Conservation (phyloP, 768 basidiomycete species). For the Leccinum incarnatum region DNA sequence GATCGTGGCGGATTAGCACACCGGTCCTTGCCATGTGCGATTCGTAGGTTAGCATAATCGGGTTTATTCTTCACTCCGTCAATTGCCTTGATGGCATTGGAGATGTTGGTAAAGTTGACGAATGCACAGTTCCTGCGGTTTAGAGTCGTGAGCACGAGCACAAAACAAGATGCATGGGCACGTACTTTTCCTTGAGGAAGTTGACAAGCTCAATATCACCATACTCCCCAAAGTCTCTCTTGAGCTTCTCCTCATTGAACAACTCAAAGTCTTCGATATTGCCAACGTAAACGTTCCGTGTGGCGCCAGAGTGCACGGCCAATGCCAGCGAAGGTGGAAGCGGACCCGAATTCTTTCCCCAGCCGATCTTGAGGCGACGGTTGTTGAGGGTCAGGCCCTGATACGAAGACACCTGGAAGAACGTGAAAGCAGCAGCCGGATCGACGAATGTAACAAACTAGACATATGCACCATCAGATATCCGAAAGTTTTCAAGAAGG, state of each 20-base stretch:
- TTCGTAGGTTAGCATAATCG: constrained; percentile 85
- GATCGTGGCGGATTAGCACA: constrained; percentile 91
- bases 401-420: constrained; percentile 89
- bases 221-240: constrained; percentile 91
- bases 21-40: constrained; percentile 94
- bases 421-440: constrained; percentile 87
- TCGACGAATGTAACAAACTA: constrained; percentile 97
- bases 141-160: not conserved
- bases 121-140: constrained; percentile 83
- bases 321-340: constrained; percentile 79
- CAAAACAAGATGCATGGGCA: constrained; percentile 30
- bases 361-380: constrained; percentile 93
- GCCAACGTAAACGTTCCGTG: constrained; percentile 95
- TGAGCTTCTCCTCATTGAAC: constrained; percentile 86
- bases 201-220: constrained; percentile 98
- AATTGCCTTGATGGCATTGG: constrained; percentile 97
- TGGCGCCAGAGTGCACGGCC: constrained; percentile 90
- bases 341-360: constrained; percentile 95
- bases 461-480: constrained; percentile 3
- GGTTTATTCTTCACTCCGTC: constrained; percentile 90
- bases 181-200: constrained; percentile 90
- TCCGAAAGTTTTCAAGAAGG: not conserved
- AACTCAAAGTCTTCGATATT: constrained; percentile 94
- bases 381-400: constrained; percentile 91
- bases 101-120: constrained; percentile 93